These are phyloP conservation scores for Populus hybrid DNA, from an alignment of 441 rosid genomes.

Conservation along the genomic window DNA sequence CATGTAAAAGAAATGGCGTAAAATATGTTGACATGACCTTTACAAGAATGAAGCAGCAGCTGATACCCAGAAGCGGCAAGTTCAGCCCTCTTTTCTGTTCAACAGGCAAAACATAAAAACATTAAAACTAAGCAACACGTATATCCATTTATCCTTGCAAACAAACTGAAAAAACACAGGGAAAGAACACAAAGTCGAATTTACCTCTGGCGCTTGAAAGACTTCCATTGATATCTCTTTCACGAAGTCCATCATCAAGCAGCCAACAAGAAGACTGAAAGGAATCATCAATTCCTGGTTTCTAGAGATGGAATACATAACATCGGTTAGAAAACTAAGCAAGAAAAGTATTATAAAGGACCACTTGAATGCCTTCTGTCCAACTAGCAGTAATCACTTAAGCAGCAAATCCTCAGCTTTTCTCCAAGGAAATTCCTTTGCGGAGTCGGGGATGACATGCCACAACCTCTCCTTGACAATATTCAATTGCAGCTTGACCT, in stretches of 20 bases:
- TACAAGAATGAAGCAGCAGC: slow-evolving; percentile 31
- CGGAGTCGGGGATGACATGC: slow-evolving; percentile 22
- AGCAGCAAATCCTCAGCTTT: slow-evolving; percentile 26
- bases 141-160: not conserved
- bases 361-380: slow-evolving; percentile 36
- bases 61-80: slow-evolving; percentile 17
- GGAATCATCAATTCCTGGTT: slow-evolving; percentile 39
- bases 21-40: slow-evolving; percentile 31
- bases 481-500: slow-evolving; percentile 17
- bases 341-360: slow-evolving; percentile 18
- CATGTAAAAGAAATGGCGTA: slow-evolving; percentile 33
- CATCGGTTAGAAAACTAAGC: slow-evolving; percentile 31
- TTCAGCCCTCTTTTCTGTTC: slow-evolving; percentile 27
- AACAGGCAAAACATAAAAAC: not conserved
- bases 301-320: slow-evolving; percentile 25
- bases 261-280: slow-evolving; percentile 36
- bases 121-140: not conserved
- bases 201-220: slow-evolving; percentile 23
- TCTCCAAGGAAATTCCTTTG: slow-evolving; percentile 38
- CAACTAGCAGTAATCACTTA: slow-evolving; percentile 18
- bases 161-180: not conserved
- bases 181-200: not conserved
- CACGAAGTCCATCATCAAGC: slow-evolving; percentile 30
- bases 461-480: slow-evolving; percentile 21
- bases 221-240: slow-evolving; percentile 28